Conservation (phyloP, 257 asterid species). For the Fraxinus americana region DNA sequence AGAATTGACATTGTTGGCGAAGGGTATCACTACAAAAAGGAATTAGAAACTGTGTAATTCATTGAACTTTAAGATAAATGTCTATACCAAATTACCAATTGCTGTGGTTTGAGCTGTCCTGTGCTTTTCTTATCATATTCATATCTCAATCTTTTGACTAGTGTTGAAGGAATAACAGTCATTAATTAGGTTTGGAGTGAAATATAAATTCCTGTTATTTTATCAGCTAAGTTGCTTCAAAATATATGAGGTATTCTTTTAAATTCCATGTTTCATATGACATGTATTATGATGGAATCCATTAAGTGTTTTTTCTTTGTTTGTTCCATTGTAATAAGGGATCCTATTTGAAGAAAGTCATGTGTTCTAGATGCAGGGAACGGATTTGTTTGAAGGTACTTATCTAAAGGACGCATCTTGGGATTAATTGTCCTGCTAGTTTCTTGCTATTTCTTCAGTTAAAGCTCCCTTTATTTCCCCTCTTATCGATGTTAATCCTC, state of each 20-base stretch:
- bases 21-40: background rate
- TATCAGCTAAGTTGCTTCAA: background rate
- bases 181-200: background rate
- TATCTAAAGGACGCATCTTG: background rate
- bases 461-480: no score
- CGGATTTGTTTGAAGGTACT: background rate
- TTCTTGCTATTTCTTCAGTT: no score
- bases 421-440: background rate
- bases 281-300: background rate
- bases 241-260: no score
- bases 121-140: background rate
- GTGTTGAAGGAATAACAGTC: background rate
- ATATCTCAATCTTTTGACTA: background rate
- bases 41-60: background rate
- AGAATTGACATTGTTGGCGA: background rate
- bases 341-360: background rate
- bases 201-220: background rate
- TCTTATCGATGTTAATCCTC: no score
- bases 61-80: background rate
- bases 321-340: background rate
- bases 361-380: background rate
- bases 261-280: background rate
- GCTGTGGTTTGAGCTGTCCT: background rate
- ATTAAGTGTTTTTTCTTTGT: background rate
- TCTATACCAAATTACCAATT: background rate